Percentiles rank a stretch among this genome's conserved stretches.
Evolutionary conservation across 768 basidiomycete species (phyloP).

Genomic region (Mrakia hoshinonis): DNA sequence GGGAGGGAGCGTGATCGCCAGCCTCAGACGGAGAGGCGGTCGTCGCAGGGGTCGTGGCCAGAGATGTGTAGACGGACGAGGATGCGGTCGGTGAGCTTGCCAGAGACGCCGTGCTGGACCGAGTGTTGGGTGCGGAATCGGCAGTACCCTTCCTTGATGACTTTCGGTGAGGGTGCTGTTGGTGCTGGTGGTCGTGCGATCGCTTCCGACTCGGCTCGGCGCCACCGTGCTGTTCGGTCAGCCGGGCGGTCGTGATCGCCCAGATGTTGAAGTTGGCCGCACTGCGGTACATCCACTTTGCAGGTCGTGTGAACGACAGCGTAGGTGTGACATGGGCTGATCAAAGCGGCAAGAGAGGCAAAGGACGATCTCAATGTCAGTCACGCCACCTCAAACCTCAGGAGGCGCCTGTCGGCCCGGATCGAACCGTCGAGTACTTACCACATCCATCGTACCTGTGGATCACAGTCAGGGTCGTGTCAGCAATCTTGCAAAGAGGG

Average conservation of each 20-base stretch:
- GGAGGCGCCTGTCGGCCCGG: no score
- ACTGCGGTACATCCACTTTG: constrained; percentile 27
- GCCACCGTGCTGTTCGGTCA: constrained; percentile 5
- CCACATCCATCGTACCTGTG: constrained; percentile 68
- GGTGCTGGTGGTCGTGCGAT: constrained; percentile 14
- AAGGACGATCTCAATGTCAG: no score
- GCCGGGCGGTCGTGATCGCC: constrained; percentile 15
- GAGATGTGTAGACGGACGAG: constrained; percentile 27
- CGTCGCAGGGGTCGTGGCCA: neutral
- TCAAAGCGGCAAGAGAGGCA: constrained; percentile 45
- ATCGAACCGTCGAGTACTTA: no score
- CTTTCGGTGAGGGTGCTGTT: neutral
- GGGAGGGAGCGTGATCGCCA: neutral
- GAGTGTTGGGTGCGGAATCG: neutral
- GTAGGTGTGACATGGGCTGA: constrained; percentile 31
- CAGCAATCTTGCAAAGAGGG: no score
- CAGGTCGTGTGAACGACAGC: constrained; percentile 12
- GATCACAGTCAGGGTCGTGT: no score
- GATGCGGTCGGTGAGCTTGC: constrained; percentile 14
- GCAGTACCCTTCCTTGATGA: neutral
- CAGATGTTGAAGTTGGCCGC: constrained; percentile 23
- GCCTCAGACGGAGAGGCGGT: neutral
- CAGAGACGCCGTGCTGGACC: constrained; percentile 19
- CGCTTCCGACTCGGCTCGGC: neutral
- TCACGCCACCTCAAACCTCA: no score